Conservation (phyloP, 2,329 filamentous ascomycete species). For the Coniochaeta hoffmannii region DNA sequence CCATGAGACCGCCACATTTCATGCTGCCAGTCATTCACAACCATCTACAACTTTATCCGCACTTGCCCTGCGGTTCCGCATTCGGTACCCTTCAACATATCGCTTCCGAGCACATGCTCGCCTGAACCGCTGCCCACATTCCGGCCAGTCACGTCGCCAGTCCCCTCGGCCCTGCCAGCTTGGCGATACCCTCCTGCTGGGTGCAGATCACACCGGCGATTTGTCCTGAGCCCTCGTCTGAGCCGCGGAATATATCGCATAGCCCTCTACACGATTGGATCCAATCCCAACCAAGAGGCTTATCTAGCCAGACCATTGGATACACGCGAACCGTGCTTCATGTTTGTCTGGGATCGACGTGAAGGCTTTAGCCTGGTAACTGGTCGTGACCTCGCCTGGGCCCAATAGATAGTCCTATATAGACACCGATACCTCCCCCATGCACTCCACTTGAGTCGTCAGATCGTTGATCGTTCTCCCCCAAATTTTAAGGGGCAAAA, state of each 20-base stretch:
- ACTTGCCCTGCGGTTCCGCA: background rate
- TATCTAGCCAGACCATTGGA: slow-evolving; percentile 8
- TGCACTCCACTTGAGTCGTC: slow-evolving; percentile 2
- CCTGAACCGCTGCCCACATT: background rate
- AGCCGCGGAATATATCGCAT: background rate
- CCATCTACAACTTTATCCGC: background rate
- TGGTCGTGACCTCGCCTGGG: background rate
- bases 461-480: slow-evolving; percentile 15
- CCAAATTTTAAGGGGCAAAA: slow-evolving; percentile 8
- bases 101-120: background rate
- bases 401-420: background rate
- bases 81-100: background rate
- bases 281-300: slow-evolving; percentile 12
- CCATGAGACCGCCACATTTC: slow-evolving; percentile 5
- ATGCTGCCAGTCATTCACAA: background rate
- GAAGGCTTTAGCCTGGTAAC: slow-evolving; percentile 2
- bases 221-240: background rate
- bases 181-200: background rate
- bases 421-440: background rate
- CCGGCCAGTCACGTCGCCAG: background rate
- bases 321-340: slow-evolving; percentile 10
- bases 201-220: background rate
- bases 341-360: slow-evolving; percentile 7
- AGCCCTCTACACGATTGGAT: background rate
- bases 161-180: background rate